Base-by-base conservation (phyloP, 805 yeast genomes). In the Pichia scutulata region DNA sequence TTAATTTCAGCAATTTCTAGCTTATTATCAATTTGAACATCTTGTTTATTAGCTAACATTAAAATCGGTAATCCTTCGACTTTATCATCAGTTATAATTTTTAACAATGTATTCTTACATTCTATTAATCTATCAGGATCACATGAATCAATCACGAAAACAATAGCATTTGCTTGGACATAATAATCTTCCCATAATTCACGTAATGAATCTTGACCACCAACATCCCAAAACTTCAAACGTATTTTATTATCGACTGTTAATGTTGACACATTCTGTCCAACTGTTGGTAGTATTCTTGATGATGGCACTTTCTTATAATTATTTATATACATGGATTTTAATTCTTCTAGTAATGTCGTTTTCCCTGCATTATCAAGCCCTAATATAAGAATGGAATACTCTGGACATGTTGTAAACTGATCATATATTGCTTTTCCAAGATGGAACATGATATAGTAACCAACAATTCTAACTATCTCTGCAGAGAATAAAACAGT, bases 321-420 rank as follows among this genome's bases (percentile, higher is more conserved):
- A 42, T 68, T 71, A 45, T 74, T 67, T 28, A 73, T 70, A 59
- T 76, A 82, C 43, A 74, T 65, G 42, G 74, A 72, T 60, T 86
- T 86, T 37, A 84, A 67, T 55, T 81, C 77, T 63, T 85, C 93
- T 23, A 84, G 63, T 52, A 84, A 76, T 0, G 92, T 86, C 14
- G 98, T 93, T 65, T 92, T 92, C 1, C 99, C 99, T 0, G 98
- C 96, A 70, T 92, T 90, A 66, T 92, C 97, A 26, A 92, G 76
- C 19, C 99, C 99, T 22, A 92, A 72, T 37, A 92, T 86, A 44
- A 92, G 74, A 3, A 86, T 77, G 1, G 89, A 80, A 62, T 86
- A 86, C 65, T 84, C 88, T 59, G 82, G 86, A 55, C 73, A 74
- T 52, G 74, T 71, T 44, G 82, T 83, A 70, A 77, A 73, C 50